phyloP scores from a whole-genome alignment of 768 basidiomycete genomes.

The Terana coerulea region DNA sequence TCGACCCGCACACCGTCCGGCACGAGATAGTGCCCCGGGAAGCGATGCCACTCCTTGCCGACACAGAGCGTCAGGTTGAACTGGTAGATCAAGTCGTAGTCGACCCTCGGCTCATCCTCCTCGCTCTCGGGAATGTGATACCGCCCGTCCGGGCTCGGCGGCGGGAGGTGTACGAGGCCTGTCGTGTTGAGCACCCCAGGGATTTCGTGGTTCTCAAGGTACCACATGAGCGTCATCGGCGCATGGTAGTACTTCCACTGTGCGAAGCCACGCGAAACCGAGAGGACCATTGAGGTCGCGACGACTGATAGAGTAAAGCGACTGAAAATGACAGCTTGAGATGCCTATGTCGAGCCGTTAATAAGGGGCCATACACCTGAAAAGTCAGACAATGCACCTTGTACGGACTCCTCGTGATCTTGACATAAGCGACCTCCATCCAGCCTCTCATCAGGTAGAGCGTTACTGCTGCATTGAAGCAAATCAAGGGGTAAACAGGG shows the following conservation, averaged over 20 bases:
- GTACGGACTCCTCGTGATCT: conserved; percentile 80
- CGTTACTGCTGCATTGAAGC: conserved; percentile 92
- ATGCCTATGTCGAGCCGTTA: conserved; percentile 65
- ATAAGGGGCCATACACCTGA: too few relatives aligned
- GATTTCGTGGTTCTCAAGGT: conserved; percentile 74
- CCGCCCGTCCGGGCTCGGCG: conserved; percentile 40
- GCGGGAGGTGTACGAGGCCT: conserved; percentile 51
- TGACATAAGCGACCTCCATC: conserved; percentile 75
- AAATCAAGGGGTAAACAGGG: conserved; percentile 86
- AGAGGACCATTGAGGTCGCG: conserved; percentile 61
- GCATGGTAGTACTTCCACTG: conserved; percentile 89
- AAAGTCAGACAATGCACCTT: too few relatives aligned
- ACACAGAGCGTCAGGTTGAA: conserved; percentile 79
- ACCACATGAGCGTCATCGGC: conserved; percentile 66
- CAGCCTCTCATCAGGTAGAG: conserved; percentile 84
- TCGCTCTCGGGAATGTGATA: conserved; percentile 30
- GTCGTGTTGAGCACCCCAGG: conserved; percentile 77
- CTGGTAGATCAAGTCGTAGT: conserved; percentile 62
- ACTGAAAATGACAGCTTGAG: conserved; percentile 70
- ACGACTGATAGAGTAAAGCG: conserved; percentile 70
- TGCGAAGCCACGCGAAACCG: conserved; percentile 76
- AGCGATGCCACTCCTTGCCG: conserved; percentile 96
- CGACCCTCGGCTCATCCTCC: conserved; percentile 46
- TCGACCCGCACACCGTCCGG: conserved; percentile 79
- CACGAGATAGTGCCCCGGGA: conserved; percentile 86